Evolutionary conservation across 2,329 filamentous ascomycete genomes (phyloP), one percentile per base, ranked within the genome.

Genomic region (Thermomyces lanuginosus): DNA sequence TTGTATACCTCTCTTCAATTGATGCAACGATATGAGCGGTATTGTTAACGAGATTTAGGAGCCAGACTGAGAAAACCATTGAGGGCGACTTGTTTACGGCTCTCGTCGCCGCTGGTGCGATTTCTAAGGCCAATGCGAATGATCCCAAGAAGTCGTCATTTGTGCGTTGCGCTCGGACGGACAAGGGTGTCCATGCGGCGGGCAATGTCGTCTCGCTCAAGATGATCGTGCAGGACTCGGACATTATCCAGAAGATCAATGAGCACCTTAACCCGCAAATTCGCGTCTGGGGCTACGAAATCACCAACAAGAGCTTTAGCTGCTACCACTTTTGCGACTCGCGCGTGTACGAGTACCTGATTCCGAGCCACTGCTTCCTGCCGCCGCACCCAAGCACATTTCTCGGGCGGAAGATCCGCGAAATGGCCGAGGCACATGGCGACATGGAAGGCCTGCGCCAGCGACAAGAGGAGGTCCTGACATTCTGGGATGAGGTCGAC

Each of bases 81-180:
- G 89, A 98, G 58, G 80, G 86, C 22, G 89, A 98, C 42, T 62
- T 98, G 3, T 98, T 98, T 58, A 70, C 72, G 16, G 89, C 89
- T 3, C 86, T 98, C 41, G 77, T 98, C 35, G 72, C 73, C 3
- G 84, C 89, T 3, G 80, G 84, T 10, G 84, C 89, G 20, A 92
- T 98, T 35, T 91, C 84, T 25, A 95, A 95, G 54, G 82, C 82
- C 35, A 98, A 98, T 48, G 89, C 89, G 12, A 75, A 92, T 42
- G 89, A 98, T 48, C 89, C 86, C 3, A 92, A 91, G 54, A 98
- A 98, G 56, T 92, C 83, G 2, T 84, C 82, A 27, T 69, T 98
- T 24, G 80, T 92, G 28, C 76, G 89, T 37, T 98, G 89, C 53
- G 89, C 89, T 3, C 69, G 89, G 36, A 98, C 89, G 0, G 89